These are phyloP conservation scores for Paramecium pentaurelia DNA, from an alignment of 73 alveolate species.

Conservation along the genomic window DNA sequence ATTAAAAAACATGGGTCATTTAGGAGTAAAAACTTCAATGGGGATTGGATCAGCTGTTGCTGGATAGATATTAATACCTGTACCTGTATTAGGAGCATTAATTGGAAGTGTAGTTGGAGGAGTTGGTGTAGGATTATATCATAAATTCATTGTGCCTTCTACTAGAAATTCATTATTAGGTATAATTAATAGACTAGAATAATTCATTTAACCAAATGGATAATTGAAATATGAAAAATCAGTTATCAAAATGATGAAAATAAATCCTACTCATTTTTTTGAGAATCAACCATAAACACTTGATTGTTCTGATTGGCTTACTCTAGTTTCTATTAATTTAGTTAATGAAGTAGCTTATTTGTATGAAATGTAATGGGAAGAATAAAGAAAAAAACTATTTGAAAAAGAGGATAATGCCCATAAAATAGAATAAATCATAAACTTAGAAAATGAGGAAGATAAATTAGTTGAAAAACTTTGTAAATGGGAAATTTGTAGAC, in stretches of 20 bases:
- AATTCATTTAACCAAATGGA: background rate
- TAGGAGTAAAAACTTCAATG: conserved; percentile 39
- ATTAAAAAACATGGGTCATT: conserved; percentile 24
- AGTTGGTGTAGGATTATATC: conserved; percentile 37
- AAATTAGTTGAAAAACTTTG: background rate
- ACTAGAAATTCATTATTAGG: background rate
- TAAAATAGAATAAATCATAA: background rate
- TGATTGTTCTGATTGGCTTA: conserved; percentile 10
- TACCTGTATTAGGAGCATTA: conserved; percentile 41
- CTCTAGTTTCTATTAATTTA: background rate
- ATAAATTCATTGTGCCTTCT: background rate
- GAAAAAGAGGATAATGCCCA: background rate
- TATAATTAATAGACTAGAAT: background rate
- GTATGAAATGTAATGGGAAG: background rate
- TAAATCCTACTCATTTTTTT: background rate
- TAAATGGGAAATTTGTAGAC: background rate
- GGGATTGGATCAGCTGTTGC: conserved; percentile 49
- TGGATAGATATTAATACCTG: conserved; percentile 23
- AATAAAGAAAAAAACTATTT: background rate
- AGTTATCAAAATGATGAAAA: background rate
- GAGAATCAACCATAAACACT: background rate
- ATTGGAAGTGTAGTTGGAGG: conserved; percentile 37
- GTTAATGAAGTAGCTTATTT: conserved; percentile 18
- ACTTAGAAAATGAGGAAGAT: background rate
- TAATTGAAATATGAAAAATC: background rate